phyloP scores from a whole-genome alignment of 768 basidiomycete species.

The Arthromyces matolae region DNA sequence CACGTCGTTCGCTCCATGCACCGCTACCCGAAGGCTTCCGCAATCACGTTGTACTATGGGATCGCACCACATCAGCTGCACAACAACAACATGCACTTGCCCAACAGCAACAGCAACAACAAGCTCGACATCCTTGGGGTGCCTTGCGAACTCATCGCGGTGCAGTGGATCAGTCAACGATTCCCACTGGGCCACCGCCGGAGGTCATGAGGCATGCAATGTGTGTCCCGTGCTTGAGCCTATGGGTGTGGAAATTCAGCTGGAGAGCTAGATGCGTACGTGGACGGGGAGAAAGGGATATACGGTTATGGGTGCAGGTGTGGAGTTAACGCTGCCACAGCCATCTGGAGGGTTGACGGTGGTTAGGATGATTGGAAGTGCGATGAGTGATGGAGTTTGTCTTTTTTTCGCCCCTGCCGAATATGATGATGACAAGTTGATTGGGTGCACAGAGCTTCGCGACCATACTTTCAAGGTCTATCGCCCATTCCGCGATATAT shows the following conservation, averaged over 20 bases:
- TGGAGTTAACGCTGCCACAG: slow-evolving; percentile 28
- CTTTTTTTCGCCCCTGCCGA: slow-evolving; percentile 11
- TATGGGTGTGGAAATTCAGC: slow-evolving; percentile 88
- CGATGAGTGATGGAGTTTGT: slow-evolving; percentile 84
- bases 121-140: slow-evolving; percentile 26
- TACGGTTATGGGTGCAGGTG: slow-evolving; percentile 33
- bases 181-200: slow-evolving; percentile 79
- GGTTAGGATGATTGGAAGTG: slow-evolving; percentile 74
- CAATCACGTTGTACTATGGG: slow-evolving; percentile 42
- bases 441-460: no score
- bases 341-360: slow-evolving; percentile 48
- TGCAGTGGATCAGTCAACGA: slow-evolving; percentile 84
- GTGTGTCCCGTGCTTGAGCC: slow-evolving; percentile 73
- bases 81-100: no score
- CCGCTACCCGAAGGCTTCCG: slow-evolving; percentile 42
- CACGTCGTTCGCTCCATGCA: slow-evolving; percentile 29
- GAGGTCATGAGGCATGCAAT: slow-evolving; percentile 89
- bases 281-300: slow-evolving; percentile 63
- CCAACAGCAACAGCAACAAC: slow-evolving; percentile 4
- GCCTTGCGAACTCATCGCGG: slow-evolving; percentile 84
- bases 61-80: slow-evolving; percentile 27
- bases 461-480: no score
- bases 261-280: slow-evolving; percentile 83
- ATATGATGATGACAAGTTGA: slow-evolving; percentile 7
- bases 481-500: no score